Base-by-base conservation (phyloP, 1,284 basidiomycete genomes). In the Sanguinoderma infundibulare region DNA sequence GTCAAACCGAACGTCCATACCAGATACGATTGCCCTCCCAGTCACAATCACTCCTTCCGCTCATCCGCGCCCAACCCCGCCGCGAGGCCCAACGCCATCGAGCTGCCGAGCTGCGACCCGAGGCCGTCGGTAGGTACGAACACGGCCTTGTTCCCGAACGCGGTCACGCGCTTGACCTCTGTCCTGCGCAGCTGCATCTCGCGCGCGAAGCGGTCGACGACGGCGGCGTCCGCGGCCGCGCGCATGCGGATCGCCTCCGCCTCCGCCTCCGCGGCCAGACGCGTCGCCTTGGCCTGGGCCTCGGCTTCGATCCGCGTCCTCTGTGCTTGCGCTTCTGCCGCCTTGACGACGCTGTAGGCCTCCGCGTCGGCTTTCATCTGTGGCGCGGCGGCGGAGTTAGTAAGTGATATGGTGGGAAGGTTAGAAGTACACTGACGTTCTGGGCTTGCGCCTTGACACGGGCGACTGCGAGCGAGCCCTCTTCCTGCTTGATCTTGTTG, bases 401-500 rank as follows among this genome's bases (percentile, higher is more conserved):
- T 14, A 32, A 46, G 40, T 28, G 51, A 30, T 17, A 34, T n/a
- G n/a, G 42, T 17, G 17, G 24, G 32, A 52, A 15, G 22, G 34
- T 3, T 10, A 36, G 3, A 30, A 34, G 38, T 22, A 67, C n/a
- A n/a, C 75, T 64, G 20, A 85, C 83, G 69, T 92, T 91, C 55
- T 80, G 83, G 10, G 85, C 67, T 71, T 89, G 82, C 1, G 88
- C 90, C 68, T 86, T 90, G 77, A 93, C 90, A 53, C 83, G 85
- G 30, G 91, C 85, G 15, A 93, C 91, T 5, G 87, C 78, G 40
- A 92, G 81, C 15, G 87, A 81, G 69, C 91, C 91, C 73, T 93
- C 86, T 71, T 93, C 90, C 68, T 91, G 87, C 75, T 92, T 92
- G 68, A 92, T 87, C 73, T 89, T 89, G 77, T 93, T 93, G 76